Base-by-base conservation (phyloP, 495 filamentous ascomycete genomes). In the Aspergillus cavernicola region DNA sequence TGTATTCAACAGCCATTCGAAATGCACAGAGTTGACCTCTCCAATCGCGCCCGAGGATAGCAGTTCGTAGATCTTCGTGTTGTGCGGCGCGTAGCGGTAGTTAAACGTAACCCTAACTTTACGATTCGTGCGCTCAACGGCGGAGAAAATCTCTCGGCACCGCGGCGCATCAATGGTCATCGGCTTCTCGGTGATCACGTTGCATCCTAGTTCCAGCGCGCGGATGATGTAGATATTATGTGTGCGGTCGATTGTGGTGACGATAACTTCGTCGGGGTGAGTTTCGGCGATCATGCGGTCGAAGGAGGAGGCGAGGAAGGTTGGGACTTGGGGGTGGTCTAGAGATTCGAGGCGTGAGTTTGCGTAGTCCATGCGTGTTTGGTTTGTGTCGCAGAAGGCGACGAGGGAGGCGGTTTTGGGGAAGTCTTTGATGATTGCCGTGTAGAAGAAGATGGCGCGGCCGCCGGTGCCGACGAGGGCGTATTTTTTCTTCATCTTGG, bases 1-100 rank as follows among this genome's bases (percentile, higher is more conserved):
- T 6, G 79, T 81, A 59, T 84, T 80, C 24, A 84, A 72, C 61
- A 81, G 67, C 80, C 80, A 82, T 57, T 82, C 79, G 52, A 84
- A 82, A 58, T 81, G 80, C 37, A 84, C 75, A 10, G 74, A 78
- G 13, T 73, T 75, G 0, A 82, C 72, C 16, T 62, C 61, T 2
- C 80, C 80, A 59, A 84, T 80, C 6, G 72, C 75, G 15, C 77
- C 77, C 0, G 71, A 62, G 13, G 62, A 66, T 10, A 82, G 56
- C 4, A 84, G 38, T 57, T 78, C 72, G 10, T 52, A 55, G 32
- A 68, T 61, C 33, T 60, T 65, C n/a, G 58, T 68, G 36, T 70
- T 70, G 33, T 70, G 67, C 10, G 67, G 67, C 18, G 63, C 67
- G 31, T 70, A 68, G 29, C 67, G 60, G 33, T 70, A 68, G 52